These are phyloP conservation scores for Suillus lakei DNA, from an alignment of 768 basidiomycete species.

Conservation along the genomic window DNA sequence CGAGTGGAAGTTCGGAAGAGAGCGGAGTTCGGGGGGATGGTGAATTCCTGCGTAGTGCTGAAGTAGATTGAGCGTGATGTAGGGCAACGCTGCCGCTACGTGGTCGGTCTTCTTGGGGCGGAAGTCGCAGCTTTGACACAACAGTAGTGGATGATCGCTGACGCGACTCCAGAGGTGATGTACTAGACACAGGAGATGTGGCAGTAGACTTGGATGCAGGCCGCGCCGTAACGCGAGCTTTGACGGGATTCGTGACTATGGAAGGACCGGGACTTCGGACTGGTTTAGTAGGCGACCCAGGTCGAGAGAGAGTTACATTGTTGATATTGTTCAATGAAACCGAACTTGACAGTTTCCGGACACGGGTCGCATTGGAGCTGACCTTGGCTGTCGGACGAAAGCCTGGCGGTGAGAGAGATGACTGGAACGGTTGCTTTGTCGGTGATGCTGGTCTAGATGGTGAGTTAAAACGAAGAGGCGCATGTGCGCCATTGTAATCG, in stretches of 20 bases:
- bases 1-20: slow-evolving; percentile 19
- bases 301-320: slow-evolving; percentile 40
- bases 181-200: slow-evolving; percentile 11
- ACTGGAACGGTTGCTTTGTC: slow-evolving; percentile 38
- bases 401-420: slow-evolving; percentile 31
- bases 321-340: slow-evolving; percentile 19
- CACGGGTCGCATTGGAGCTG: slow-evolving; percentile 52
- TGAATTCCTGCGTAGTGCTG: slow-evolving; percentile 20
- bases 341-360: slow-evolving; percentile 31
- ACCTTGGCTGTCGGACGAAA: slow-evolving; percentile 64
- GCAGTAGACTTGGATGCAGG: slow-evolving; percentile 32
- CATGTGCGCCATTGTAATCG: slow-evolving; percentile 41
- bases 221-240: slow-evolving; percentile 32
- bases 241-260: slow-evolving; percentile 28
- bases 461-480: slow-evolving; percentile 33
- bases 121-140: slow-evolving; percentile 28
- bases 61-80: slow-evolving; percentile 32
- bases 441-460: slow-evolving; percentile 57
- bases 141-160: slow-evolving; percentile 35
- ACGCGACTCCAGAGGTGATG: slow-evolving; percentile 28
- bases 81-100: slow-evolving; percentile 33
- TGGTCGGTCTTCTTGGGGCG: slow-evolving; percentile 37
- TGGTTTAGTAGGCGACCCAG: slow-evolving; percentile 43
- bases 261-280: slow-evolving; percentile 40
- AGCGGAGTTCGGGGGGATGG: slow-evolving; percentile 15